These are phyloP conservation scores for Mortierella claussenii DNA, from an alignment of 192 early-diverging fungal genomes.

Conservation along the genomic window DNA sequence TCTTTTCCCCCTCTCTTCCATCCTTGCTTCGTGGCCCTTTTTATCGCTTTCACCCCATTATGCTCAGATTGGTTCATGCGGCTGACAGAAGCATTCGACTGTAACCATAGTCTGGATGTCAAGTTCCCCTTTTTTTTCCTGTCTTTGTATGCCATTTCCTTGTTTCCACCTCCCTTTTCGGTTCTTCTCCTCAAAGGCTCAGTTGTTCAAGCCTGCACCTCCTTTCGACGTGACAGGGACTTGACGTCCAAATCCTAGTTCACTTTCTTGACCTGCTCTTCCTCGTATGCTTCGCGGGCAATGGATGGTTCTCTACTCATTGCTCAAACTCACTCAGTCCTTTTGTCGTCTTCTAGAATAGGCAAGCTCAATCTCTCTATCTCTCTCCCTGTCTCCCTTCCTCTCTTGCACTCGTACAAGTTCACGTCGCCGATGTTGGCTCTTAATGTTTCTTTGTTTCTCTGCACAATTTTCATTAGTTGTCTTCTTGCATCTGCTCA, in stretches of 20 bases:
- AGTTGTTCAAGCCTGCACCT: not conserved
- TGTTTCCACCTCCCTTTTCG: not conserved
- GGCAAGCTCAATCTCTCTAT: not conserved
- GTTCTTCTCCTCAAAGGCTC: not conserved
- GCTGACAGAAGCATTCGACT: not conserved
- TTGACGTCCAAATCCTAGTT: not conserved
- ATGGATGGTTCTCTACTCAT: not conserved
- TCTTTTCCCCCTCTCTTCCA: not conserved
- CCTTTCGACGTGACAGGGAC: not conserved
- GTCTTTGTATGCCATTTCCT: not conserved
- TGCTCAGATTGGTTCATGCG: not conserved
- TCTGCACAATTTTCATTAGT: too few species aligned
- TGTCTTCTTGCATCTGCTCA: too few species aligned
- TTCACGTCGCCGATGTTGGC: too few species aligned
- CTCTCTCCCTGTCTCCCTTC: not conserved
- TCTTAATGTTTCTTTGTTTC: too few species aligned
- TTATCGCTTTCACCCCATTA: not conserved
- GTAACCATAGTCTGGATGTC: not conserved
- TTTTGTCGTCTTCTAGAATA: not conserved
- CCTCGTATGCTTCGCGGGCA: too few species aligned
- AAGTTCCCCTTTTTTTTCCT: constrained; percentile 9
- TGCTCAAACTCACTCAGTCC: not conserved
- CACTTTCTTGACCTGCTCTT: too few species aligned
- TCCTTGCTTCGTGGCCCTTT: not conserved
- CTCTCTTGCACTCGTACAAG: not conserved